A percentile compares a stretch with the other conserved stretches of the same genome.
Conservation (phyloP, 352 stramenopile genomes). For the Globisporangium spiculum region DNA sequence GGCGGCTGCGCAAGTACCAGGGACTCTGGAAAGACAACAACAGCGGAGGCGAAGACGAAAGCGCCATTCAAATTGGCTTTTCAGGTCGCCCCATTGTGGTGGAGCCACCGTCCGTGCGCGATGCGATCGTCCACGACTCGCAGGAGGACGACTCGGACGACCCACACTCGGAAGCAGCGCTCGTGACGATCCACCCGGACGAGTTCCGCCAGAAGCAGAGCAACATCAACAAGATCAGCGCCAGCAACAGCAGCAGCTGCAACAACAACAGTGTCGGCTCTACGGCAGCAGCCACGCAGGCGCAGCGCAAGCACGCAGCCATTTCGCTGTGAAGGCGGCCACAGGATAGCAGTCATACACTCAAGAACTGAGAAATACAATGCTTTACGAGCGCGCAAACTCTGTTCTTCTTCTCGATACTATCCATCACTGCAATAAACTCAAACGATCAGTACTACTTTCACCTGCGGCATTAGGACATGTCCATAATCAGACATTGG, state of each 20-base stretch:
- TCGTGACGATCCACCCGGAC: conserved; percentile 25
- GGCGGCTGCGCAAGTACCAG: conserved; percentile 46
- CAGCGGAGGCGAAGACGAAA: background rate
- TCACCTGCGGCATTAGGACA: background rate
- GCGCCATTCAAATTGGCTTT: background rate
- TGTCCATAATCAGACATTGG: no score
- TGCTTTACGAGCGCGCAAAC: background rate
- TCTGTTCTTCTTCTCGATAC: background rate
- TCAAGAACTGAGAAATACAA: background rate
- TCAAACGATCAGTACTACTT: background rate
- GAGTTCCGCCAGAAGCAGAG: conserved; percentile 20
- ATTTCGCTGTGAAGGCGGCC: conserved; percentile 13
- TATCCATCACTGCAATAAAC: background rate
- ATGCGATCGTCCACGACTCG: conserved; percentile 13
- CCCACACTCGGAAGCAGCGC: conserved; percentile 8
- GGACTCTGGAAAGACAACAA: conserved; percentile 18
- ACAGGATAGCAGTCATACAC: background rate
- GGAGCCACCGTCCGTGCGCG: conserved; percentile 27
- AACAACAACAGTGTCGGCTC: background rate
- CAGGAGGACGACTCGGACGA: conserved; percentile 26
- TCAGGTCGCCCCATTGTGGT: conserved; percentile 5
- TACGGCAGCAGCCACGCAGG: conserved; percentile 1
- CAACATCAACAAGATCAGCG: conserved; percentile 5
- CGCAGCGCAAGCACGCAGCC: conserved; percentile 33
- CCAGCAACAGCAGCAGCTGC: background rate